These are phyloP conservation scores for Amanita subjunquillea DNA, from an alignment of 768 basidiomycete genomes.

Conservation along the genomic window DNA sequence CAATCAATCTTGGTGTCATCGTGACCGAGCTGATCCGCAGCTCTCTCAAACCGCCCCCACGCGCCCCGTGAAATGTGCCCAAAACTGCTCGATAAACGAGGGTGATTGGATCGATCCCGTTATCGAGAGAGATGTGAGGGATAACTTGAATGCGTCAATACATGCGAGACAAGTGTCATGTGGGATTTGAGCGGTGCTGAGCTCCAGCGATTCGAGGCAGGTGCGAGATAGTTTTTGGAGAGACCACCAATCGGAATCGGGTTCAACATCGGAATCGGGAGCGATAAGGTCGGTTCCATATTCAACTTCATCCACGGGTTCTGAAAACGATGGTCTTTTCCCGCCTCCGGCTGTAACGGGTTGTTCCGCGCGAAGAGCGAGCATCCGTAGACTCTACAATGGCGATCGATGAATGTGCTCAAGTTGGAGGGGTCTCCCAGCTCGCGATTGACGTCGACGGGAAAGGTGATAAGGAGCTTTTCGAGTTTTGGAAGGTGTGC, in stretches of 20 bases:
- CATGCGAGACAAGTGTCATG: conserved; percentile 22
- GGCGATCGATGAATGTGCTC: conserved; percentile 24
- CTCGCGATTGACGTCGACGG: conserved; percentile 24
- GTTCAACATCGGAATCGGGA: conserved; percentile 14
- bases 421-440: conserved; percentile 31
- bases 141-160: conserved; percentile 22
- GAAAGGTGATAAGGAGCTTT: conserved; percentile 28
- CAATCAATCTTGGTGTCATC: conserved; percentile 31
- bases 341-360: conserved; percentile 15
- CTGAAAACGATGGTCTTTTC: background rate
- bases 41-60: conserved; percentile 16
- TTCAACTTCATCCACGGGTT: background rate
- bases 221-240: conserved; percentile 17
- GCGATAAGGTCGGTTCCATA: conserved; percentile 11
- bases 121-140: conserved; percentile 24
- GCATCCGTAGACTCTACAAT: conserved; percentile 23
- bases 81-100: conserved; percentile 25
- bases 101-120: conserved; percentile 28
- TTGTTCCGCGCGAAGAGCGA: conserved; percentile 33
- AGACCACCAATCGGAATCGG: conserved; percentile 23
- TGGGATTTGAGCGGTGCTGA: conserved; percentile 26
- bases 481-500: conserved; percentile 21
- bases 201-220: conserved; percentile 22
- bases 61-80: conserved; percentile 11
- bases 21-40: conserved; percentile 30